Percentiles rank a stretch among this genome's conserved stretches.
These are phyloP conservation scores for Penicillium aurantiogriseum DNA, from an alignment of 2,329 filamentous ascomycete genomes.

Conservation along the genomic window DNA sequence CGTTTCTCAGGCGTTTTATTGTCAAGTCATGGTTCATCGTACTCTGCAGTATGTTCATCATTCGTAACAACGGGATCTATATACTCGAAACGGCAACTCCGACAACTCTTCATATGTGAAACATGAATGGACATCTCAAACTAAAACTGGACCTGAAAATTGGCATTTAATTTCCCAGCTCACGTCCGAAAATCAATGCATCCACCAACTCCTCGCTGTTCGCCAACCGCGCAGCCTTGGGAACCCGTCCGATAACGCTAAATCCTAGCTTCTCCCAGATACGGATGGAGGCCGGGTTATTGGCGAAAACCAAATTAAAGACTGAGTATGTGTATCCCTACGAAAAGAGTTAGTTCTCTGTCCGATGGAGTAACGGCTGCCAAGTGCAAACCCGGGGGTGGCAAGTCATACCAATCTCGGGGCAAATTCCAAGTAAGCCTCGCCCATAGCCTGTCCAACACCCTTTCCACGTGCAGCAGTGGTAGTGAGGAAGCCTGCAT, in stretches of 20 bases:
- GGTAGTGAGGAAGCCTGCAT: constrained; percentile 40
- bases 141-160: background rate
- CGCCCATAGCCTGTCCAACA: constrained; percentile 38
- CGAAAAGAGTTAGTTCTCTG: background rate
- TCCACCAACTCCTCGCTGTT: constrained; percentile 40
- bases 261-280: constrained; percentile 43
- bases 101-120: background rate
- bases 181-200: constrained; percentile 40
- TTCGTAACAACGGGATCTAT: background rate
- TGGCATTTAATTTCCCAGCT: constrained; percentile 24
- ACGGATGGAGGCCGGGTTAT: constrained; percentile 39
- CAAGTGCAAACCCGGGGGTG: background rate
- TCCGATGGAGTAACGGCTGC: background rate
- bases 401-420: constrained; percentile 33
- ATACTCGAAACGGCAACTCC: background rate
- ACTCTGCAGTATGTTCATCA: background rate
- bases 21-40: background rate
- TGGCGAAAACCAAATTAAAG: constrained; percentile 43
- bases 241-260: constrained; percentile 38
- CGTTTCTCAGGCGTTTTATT: background rate
- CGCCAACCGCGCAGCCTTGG: constrained; percentile 34
- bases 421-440: constrained; percentile 39
- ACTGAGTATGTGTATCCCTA: constrained; percentile 45
- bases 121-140: background rate
- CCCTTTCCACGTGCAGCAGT: constrained; percentile 33